Evolutionary conservation across 495 filamentous ascomycete species (phyloP).

Genomic region (Trichoderma gamsii): DNA sequence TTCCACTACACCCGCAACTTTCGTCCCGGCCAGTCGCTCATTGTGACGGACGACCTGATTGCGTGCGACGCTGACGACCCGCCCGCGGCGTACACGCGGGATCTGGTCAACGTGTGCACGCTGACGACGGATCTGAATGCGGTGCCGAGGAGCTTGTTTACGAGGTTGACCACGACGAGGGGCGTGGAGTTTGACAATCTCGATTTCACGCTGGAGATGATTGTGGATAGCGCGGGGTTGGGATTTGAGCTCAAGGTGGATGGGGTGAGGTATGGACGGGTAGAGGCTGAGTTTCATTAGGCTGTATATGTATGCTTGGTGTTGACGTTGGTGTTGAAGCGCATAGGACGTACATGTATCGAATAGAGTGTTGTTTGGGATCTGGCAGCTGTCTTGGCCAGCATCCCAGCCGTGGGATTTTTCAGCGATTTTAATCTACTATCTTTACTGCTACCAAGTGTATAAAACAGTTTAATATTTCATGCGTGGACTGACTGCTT

Average conservation of each 20-base stretch:
- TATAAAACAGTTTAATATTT: no score
- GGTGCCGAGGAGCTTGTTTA: constrained; percentile 61
- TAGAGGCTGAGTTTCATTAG: constrained; percentile 63
- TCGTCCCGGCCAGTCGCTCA: constrained; percentile 55
- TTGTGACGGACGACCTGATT: constrained; percentile 70
- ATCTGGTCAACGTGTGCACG: constrained; percentile 64
- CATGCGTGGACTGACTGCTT: no score
- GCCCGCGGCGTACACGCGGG: constrained; percentile 49
- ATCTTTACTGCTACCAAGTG: no score
- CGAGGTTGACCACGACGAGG: constrained; percentile 60
- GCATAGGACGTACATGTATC: no score
- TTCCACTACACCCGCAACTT: constrained; percentile 80
- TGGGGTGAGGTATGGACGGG: constrained; percentile 62
- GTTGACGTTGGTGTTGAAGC: neutral
- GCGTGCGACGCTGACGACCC: constrained; percentile 59
- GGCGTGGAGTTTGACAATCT: constrained; percentile 70
- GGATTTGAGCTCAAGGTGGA: constrained; percentile 70
- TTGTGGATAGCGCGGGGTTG: constrained; percentile 63
- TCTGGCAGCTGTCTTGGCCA: no score
- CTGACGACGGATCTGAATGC: constrained; percentile 66
- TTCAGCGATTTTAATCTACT: no score
- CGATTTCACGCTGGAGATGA: constrained; percentile 71
- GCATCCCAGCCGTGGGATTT: no score
- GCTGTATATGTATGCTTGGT: neutral
- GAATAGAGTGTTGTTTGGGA: neutral